Evolutionary conservation across 2,329 filamentous ascomycete genomes (phyloP).

Genomic region (Trichoderma cornu-damae): DNA sequence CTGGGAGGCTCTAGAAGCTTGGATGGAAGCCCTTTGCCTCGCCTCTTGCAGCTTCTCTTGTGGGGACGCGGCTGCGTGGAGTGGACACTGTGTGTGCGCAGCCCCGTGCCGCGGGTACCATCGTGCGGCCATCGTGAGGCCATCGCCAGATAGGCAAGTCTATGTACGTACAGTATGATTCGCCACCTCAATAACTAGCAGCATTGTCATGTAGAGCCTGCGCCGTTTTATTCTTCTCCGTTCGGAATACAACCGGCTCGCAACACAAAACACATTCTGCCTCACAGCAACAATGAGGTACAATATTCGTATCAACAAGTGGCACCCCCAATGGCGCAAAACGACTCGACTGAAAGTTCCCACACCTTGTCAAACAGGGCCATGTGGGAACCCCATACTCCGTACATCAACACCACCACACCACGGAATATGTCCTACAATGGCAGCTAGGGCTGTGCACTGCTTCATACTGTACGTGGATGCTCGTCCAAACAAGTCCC

Average conservation of each 20-base stretch:
- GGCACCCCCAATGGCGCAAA: not conserved
- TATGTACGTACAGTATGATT: no score
- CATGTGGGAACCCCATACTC: not conserved
- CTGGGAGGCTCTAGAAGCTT: slow-evolving; percentile 9
- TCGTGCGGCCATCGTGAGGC: not conserved
- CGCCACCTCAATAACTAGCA: no score
- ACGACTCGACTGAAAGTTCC: not conserved
- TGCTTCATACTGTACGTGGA: not conserved
- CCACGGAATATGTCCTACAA: not conserved
- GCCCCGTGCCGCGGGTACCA: not conserved
- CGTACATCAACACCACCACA: no score
- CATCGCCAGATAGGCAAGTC: not conserved
- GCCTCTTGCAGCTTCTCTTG: slow-evolving; percentile 2
- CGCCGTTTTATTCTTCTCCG: not conserved
- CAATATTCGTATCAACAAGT: not conserved
- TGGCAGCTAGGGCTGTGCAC: not conserved
- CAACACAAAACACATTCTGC: not conserved
- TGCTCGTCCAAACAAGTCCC: not conserved
- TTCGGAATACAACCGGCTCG: not conserved
- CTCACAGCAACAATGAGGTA: not conserved
- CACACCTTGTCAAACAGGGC: not conserved
- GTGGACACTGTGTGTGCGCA: not conserved
- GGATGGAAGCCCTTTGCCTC: slow-evolving; percentile 6
- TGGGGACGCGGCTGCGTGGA: not conserved
- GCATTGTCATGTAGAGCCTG: not conserved